Evolutionary conservation across 179 eudicot genomes (phyloP), one percentile per base, ranked within the genome.

Genomic region (Spergularia azorica): DNA sequence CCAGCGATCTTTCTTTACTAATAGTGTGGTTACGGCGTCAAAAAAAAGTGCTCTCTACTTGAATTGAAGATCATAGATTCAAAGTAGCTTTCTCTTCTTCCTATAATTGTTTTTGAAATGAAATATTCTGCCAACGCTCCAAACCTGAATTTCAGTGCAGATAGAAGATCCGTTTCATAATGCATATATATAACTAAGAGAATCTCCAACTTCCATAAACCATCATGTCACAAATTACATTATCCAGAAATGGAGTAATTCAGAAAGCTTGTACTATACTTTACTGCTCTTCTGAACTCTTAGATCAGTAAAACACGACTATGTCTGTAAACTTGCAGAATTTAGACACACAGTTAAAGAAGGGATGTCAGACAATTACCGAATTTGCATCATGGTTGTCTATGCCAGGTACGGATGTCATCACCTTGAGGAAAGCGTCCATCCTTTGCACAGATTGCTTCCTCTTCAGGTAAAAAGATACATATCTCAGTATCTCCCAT

Each of bases 341-440:
- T 63, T 18, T 16, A 26, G 13, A 26, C 12, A 5, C 16, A 57
- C 9, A 56, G 41, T 7, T 10, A 52, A 17, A 74, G 57, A 9
- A 36, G 41, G 58, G 64, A 46, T 73, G 73, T 48, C 48, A 64
- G 77, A 51, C 68, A 36, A 60, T 80, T 88, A 94, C 98, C 90
- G 94, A 81, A 79, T 89, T 87, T 15, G 98, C 98, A 76, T 92
- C 98, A 83, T 94, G 98, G 83, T 82, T 83, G 76, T 94, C 96
- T 71, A 94, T 86, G 62, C 92, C 83, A 20, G 98, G 97, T 63
- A 94, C 88, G 65, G 98, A 87, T 57, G 96, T 90, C 64, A 92
- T 79, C 83, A 91, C 96, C 79, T 85, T 86, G 76, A 92, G 86
- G 81, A 87, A 91, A 71, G 81, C 82, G 5, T 90, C 98, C 88